Conservation (phyloP, 2,329 filamentous ascomycete species). For the Trichoderma sp. region DNA sequence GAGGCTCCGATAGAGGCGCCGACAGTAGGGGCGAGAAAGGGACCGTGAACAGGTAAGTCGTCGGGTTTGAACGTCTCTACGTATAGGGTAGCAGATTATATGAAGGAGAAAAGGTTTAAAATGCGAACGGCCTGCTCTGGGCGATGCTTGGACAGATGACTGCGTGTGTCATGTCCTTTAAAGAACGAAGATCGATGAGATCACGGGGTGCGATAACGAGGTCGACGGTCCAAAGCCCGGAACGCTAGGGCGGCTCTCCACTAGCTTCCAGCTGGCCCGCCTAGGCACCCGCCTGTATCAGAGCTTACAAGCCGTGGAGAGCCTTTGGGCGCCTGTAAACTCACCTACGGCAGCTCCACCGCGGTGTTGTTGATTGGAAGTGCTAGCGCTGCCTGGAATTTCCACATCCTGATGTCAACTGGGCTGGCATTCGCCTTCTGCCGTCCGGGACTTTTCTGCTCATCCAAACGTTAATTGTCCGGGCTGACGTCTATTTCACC, state of each 20-base stretch:
- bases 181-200: slow-evolving; percentile 17
- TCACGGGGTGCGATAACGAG: slow-evolving; percentile 18
- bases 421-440: slow-evolving; percentile 26
- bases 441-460: neutral
- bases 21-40: neutral
- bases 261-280: neutral
- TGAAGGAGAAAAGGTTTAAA: neutral
- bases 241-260: neutral
- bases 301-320: neutral
- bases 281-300: neutral
- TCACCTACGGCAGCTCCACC: neutral
- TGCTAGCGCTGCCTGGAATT: neutral
- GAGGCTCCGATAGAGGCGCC: neutral
- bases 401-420: neutral
- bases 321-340: neutral
- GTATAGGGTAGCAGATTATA: neutral
- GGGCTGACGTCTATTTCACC: neutral
- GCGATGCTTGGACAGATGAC: slow-evolving; percentile 8
- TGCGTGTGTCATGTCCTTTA: neutral
- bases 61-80: neutral
- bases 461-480: neutral
- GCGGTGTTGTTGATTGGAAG: neutral
- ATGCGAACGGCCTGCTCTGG: neutral
- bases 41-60: neutral
- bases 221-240: neutral